Evolutionary conservation across 73 alveolate genomes (phyloP), one percentile per base, ranked within the genome.

Genomic region (Tetrahymena elliotti): DNA sequence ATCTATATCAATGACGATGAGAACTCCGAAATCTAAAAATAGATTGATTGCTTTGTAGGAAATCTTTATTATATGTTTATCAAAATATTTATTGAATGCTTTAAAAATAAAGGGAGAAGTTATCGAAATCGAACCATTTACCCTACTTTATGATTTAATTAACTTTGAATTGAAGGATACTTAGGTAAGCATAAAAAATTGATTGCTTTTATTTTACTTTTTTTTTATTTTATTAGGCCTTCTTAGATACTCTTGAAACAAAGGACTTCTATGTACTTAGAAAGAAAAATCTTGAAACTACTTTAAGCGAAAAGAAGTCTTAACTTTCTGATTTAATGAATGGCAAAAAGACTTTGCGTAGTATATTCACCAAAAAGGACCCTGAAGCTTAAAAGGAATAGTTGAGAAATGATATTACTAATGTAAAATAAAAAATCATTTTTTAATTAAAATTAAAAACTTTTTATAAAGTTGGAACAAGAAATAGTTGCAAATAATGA

Each of bases 401-500:
- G 20, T 68, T 68, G 36, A 68, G n/a, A 6, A 68, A 68, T 24
- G 88, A 68, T 4, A 68, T 68, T 47, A 8, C 82, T 47, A 47
- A 68, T 27, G 88, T 31, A 27, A n/a, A 68, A 31, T 68, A 24
- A 18, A 68, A n/a, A 68, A 68, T 3, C 1, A 7, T 24, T 68
- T 68, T 7, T 68, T 22, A 27, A 68, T 47, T 0, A 22, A 7
- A 4, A 47, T 47, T 47, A 47, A 47, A 4, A 47, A 47, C 6
- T 12, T 47, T 41, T 41, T 41, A 2, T 6, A 68, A 68, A 68
- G 88, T 68, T 68, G 88, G 88, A 68, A 24, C 36, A 68, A 31
- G 96, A 94, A 18, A 94, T 94, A 39, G 95, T 52, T 33, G 68
- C 53, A 24, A 94, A 84, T 33, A 27, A 94, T 53, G 83, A 83